Evolutionary conservation across 208 protist genomes (phyloP).

Genomic region (Zelonia costaricensis): DNA sequence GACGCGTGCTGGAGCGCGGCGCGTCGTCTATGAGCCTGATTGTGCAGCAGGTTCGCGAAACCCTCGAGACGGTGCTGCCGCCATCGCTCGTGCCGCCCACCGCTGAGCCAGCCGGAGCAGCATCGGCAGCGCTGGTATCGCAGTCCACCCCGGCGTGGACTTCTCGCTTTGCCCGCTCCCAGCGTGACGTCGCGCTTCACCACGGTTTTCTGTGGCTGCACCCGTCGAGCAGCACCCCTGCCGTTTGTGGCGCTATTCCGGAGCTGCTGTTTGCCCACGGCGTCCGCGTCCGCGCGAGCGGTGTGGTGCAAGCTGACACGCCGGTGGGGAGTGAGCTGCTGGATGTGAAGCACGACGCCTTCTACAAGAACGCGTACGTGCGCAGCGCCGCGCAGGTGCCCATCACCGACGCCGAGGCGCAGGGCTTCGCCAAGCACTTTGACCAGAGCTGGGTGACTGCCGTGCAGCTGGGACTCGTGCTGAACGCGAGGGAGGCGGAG

Average conservation of each 20-base stretch:
- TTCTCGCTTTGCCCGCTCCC: slow-evolving; percentile 11
- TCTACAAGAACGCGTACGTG: slow-evolving; percentile 74
- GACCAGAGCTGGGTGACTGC: slow-evolving; percentile 62
- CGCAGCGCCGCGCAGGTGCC: slow-evolving; percentile 48
- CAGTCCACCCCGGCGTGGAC: slow-evolving; percentile 10
- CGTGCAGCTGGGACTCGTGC: slow-evolving; percentile 61
- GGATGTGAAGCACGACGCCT: slow-evolving; percentile 46
- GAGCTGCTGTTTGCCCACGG: slow-evolving; percentile 43
- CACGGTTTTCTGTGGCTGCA: slow-evolving; percentile 86
- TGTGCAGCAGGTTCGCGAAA: slow-evolving; percentile 25
- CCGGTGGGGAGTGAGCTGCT: slow-evolving; percentile 53
- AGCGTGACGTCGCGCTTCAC: slow-evolving; percentile 41
- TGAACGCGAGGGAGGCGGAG: slow-evolving; percentile 69
- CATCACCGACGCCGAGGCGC: slow-evolving; percentile 47
- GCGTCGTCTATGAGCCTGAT: slow-evolving; percentile 5
- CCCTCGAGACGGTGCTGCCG: background rate
- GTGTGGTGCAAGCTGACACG: slow-evolving; percentile 43
- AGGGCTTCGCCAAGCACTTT: slow-evolving; percentile 57
- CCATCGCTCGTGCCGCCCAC: background rate
- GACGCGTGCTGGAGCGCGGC: slow-evolving; percentile 6
- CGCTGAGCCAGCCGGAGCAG: too few species aligned
- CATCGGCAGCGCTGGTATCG: too few species aligned
- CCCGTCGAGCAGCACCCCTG: slow-evolving; percentile 53
- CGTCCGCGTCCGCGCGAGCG: slow-evolving; percentile 48
- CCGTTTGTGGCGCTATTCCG: slow-evolving; percentile 42